These are phyloP conservation scores for Stagonosporopsis chrysanthemi DNA, from an alignment of 2,329 filamentous ascomycete species.

Conservation along the genomic window DNA sequence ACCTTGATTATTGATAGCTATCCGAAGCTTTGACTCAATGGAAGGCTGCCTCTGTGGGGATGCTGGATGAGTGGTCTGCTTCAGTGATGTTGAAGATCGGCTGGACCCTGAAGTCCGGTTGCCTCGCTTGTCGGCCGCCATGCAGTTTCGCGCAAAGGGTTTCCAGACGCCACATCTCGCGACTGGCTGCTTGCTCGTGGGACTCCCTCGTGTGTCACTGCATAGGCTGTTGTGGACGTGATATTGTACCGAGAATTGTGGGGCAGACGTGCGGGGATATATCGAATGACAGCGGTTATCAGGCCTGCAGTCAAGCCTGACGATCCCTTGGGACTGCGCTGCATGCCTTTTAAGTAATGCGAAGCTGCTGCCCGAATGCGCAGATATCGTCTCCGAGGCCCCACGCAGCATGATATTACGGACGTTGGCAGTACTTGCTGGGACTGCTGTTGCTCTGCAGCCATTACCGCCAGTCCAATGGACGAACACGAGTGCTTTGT, in stretches of 20 bases:
- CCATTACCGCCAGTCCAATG: slow-evolving; percentile 50
- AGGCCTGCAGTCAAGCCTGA: slow-evolving; percentile 6
- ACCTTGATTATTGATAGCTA: background rate
- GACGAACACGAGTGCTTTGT: slow-evolving; percentile 20
- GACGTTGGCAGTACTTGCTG: slow-evolving; percentile 17
- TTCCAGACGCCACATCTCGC: slow-evolving; percentile 1
- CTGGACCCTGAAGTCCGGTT: slow-evolving; percentile 8
- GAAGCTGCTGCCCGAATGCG: slow-evolving; percentile 1
- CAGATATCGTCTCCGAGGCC: background rate
- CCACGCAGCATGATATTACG: slow-evolving; percentile 24
- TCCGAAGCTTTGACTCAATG: background rate
- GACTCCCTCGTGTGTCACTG: slow-evolving; percentile 3
- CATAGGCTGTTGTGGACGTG: slow-evolving; percentile 4
- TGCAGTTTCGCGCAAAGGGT: slow-evolving; percentile 1
- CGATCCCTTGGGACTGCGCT: slow-evolving; percentile 9
- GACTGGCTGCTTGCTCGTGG: background rate
- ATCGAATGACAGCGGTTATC: slow-evolving; percentile 10
- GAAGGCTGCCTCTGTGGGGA: no score
- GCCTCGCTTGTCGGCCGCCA: background rate
- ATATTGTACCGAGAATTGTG: slow-evolving; percentile 17
- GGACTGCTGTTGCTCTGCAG: slow-evolving; percentile 46
- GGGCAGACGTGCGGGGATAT: slow-evolving; percentile 18
- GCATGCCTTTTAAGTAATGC: slow-evolving; percentile 7
- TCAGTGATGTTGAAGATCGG: slow-evolving; percentile 2
- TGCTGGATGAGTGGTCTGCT: background rate